phyloP scores from a whole-genome alignment of 192 early-diverging fungal species.

The Phycomyces nitens region DNA sequence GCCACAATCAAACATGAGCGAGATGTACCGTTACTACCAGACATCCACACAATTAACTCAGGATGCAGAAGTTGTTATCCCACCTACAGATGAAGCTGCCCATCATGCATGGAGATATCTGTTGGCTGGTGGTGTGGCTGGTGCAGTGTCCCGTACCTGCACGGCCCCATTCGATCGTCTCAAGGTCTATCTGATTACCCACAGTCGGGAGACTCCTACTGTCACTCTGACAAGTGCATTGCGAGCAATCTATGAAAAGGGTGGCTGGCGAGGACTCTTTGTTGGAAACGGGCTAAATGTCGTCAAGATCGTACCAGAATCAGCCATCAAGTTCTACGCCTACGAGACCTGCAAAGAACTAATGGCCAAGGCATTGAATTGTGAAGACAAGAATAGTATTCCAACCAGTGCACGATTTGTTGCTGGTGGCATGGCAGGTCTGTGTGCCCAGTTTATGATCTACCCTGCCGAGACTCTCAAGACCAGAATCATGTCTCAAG shows the following conservation, averaged over 20 bases:
- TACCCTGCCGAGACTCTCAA: conserved; percentile 77
- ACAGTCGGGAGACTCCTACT: conserved; percentile 4
- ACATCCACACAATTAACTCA: conserved; percentile 56
- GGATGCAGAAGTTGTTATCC: conserved; percentile 63
- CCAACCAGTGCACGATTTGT: conserved; percentile 49
- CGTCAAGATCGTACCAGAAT: conserved; percentile 72
- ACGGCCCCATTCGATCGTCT: conserved; percentile 75
- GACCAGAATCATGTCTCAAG: conserved; percentile 62
- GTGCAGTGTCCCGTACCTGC: conserved; percentile 64
- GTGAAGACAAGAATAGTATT: conserved; percentile 35
- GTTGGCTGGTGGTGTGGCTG: conserved; percentile 65
- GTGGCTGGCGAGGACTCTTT: conserved; percentile 66
- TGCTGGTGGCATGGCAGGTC: conserved; percentile 69
- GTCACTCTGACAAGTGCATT: conserved; percentile 35
- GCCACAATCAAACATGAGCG: conserved; percentile 53
- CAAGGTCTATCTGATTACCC: conserved; percentile 54
- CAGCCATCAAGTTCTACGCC: conserved; percentile 70
- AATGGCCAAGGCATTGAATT: conserved; percentile 31
- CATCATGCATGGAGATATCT: conserved; percentile 57
- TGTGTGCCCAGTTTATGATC: conserved; percentile 65
- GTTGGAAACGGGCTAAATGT: conserved; percentile 78
- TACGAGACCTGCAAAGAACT: conserved; percentile 60
- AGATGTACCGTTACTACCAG: conserved; percentile 59
- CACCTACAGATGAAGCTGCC: conserved; percentile 40
- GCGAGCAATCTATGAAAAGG: conserved; percentile 53